Evolutionary conservation across 2,329 filamentous ascomycete genomes (phyloP), one percentile per base, ranked within the genome.

Genomic region (Chaetomiaceae sp.): DNA sequence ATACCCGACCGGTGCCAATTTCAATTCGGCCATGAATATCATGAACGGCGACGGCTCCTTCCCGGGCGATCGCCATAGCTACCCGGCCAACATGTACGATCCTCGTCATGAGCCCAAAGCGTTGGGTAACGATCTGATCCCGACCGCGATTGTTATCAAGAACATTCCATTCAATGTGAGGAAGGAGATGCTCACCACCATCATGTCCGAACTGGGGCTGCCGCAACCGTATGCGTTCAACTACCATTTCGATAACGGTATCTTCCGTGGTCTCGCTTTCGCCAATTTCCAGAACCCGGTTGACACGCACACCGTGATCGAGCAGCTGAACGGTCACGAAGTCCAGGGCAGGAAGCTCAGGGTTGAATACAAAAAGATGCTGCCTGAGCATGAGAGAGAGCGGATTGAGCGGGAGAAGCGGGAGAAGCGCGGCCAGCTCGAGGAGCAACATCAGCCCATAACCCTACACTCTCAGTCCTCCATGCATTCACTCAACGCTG

Each of bases 361-460:
- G 44, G 94, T 99, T 23, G 94, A 99, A 71, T 99, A 97, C 75
- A 99, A 99, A 79, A 97, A 97, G 75, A 97, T 99, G 94, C 81
- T 99, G 5, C 94, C 94, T 1, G 82, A 95, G 60, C 89, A 91
- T 29, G 94, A 97, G 71, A 83, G 94, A 48, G 94, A 99, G 71
- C 83, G 94, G 36, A 97, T 99, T 62, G 94, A 99, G 71, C 82
- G 94, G 5, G 94, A 97, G 72, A 99, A 97, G 82, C 82, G 94
- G 53, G 92, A 97, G 74, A 88, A 94, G 62, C 85, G 94, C 48
- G 94, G 94, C 44, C 94, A 99, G 71, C 80, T 99, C 11, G 91
- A 99, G 71, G 94, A 99, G 71, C 94, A 99, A 71, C 94, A 99
- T 71, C 85, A 91, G 27, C 66, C 90, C 74, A 64, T 85, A 41